A percentile compares a stretch with the other conserved stretches of the same genome.
Conservation (phyloP, 148 eudicot species). For the Diospyros lotus region DNA sequence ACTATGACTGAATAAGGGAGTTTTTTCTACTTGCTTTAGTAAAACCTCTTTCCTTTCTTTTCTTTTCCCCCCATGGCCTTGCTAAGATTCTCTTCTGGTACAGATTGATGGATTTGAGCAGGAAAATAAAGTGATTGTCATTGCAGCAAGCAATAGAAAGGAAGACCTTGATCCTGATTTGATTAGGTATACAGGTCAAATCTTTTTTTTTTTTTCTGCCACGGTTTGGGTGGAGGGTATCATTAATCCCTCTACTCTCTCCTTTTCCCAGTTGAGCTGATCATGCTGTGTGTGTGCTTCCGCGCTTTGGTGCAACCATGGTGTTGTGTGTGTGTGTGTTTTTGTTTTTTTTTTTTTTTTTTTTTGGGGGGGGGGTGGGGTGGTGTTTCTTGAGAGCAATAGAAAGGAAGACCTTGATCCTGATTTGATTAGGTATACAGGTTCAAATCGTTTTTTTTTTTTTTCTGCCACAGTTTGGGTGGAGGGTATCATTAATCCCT, state of each 20-base stretch:
- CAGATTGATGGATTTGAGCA: slow-evolving; percentile 99
- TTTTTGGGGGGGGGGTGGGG: neutral
- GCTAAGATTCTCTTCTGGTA: slow-evolving; percentile 10
- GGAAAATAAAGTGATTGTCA: slow-evolving; percentile 88
- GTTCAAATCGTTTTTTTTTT: neutral
- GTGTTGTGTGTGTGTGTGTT: no score
- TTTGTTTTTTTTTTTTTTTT: neutral
- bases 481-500: neutral
- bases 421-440: slow-evolving; percentile 70
- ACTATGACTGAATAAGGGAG: neutral
- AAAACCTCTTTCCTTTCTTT: no score
- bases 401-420: slow-evolving; percentile 99
- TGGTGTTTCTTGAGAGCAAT: neutral
- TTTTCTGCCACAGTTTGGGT: neutral
- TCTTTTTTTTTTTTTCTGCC: neutral
- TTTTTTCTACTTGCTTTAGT: neutral
- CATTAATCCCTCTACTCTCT: no score
- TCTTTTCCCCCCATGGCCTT: neutral
- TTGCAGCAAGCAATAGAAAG: slow-evolving; percentile 95
- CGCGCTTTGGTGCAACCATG: no score
- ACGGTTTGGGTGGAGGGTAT: no score
- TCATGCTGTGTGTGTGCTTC: no score
- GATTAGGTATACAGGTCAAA: slow-evolving; percentile 43
- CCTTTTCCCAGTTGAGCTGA: no score
- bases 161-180: slow-evolving; percentile 98